Evolutionary conservation across 768 basidiomycete genomes (phyloP), one percentile per base, ranked within the genome.

Genomic region (Pluteus cervinus): DNA sequence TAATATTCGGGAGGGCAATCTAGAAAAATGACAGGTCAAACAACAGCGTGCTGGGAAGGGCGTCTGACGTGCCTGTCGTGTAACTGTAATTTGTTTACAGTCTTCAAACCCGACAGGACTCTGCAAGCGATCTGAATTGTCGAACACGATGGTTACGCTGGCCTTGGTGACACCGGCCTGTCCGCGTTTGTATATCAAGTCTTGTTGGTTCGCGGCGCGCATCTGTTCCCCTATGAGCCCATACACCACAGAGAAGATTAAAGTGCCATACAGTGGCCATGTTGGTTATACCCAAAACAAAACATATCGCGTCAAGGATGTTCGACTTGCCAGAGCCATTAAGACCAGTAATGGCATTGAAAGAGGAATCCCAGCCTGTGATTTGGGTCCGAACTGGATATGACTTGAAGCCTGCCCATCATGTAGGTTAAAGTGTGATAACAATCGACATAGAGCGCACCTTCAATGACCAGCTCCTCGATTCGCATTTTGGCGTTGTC

Each of bases 241-340:
- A n/a, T n/a, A 8, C 18, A 24, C 33, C 39, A 40, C 35, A 49
- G 43, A 40, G 44, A 48, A 36, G 28, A 47, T 34, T 18, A 33
- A 14, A 29, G 12, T 32, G 20, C 8, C 76, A 38, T 45, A 88
- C 93, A 44, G 83, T 81, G n/a, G 85, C 68, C 85, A 97, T 88
- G 58, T 97, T 98, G 2, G 93, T 98, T 48, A 98, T 88, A 11
- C 96, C 96, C 14, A 99, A 73, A 11, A 97, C 96, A 57, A 99
- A 99, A 62, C 93, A 96, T 61, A 98, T 98, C 42, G 96, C 93
- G 68, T 99, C 96, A 45, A 99, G 79, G 51, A 99, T 98, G 66
- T 99, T 99, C 42, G 92, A 96, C 68, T 99, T 98, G 50, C 94
- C 94, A 0, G 91, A 94, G 2, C 90, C 91, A 66, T 91, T 91